phyloP scores from a whole-genome alignment of 352 stramenopile genomes.

The Globisporangium echinulatum region DNA sequence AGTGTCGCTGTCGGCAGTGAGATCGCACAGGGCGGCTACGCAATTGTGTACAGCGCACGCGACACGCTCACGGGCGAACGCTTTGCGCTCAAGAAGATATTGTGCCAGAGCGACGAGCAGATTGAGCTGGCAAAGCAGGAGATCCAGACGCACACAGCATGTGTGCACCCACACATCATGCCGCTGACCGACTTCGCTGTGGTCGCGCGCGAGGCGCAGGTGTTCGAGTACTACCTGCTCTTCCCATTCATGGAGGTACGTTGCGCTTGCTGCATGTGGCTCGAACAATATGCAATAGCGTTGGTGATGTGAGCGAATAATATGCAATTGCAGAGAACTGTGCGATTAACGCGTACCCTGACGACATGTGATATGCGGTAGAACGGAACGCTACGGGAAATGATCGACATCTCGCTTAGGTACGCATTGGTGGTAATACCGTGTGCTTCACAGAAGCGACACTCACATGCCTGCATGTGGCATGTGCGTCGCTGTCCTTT shows the following conservation, averaged over 20 bases:
- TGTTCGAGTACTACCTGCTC: conserved; percentile 77
- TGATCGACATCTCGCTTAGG: conserved; percentile 70
- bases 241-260: conserved; percentile 81
- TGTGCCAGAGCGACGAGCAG: conserved; percentile 83
- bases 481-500: background rate
- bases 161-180: conserved; percentile 82
- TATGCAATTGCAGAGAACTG: no score
- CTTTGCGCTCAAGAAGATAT: conserved; percentile 88
- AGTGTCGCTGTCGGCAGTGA: conserved; percentile 55
- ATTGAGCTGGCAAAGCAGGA: conserved; percentile 71
- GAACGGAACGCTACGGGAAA: conserved; percentile 79
- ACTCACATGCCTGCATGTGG: background rate
- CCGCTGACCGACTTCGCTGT: conserved; percentile 72
- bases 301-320: no score
- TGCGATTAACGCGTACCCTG: background rate
- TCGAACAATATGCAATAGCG: no score
- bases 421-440: conserved; percentile 2
- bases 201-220: conserved; percentile 30
- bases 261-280: no score
- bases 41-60: conserved; percentile 74
- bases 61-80: conserved; percentile 65
- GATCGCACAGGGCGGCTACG: conserved; percentile 85
- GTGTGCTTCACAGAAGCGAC: background rate
- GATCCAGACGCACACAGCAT: conserved; percentile 72
- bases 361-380: conserved; percentile 11